Base-by-base conservation (phyloP, 768 basidiomycete species). In the Harrya chromipes region DNA sequence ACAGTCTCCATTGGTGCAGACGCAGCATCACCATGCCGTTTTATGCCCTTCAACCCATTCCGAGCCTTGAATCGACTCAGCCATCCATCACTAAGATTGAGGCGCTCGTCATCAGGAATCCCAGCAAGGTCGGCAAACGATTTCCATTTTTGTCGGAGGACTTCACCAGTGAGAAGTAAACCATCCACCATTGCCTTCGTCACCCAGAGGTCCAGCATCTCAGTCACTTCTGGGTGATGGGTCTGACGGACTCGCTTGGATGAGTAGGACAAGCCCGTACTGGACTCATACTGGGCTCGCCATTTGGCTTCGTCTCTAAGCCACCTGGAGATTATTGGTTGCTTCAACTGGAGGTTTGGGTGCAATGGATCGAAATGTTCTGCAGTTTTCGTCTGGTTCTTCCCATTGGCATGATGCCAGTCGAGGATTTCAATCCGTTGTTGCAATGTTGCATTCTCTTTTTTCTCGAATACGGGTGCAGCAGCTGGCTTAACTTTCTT, bases 161-260 rank as follows among this genome's bases (percentile, higher is more conserved):
- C 31, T 4, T 55, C 64, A 3, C 70, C 68, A 31, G 61, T 74
- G 16, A 76, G 24, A 0, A 60, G n/a, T 24, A 75, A 43, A 0
- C 19, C 6, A 16, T 71, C 59, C 6, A 68, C 70, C 65, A 74
- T 74, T 29, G 69, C 72, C 40, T 70, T 64, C 19, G 51, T 53
- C 4, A 71, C 61, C 72, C 72, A 73, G 3, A 72, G 52, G 2
- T 69, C 52, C 56, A 74, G 44, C 65, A 70, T 70, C 34, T 72
- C 63, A 0, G 58, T 52, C 1, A 74, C 54, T 34, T 72, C 66
- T 8, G 70, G 67, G 38, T 69, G 64, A 29, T 70, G 46, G 6
- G 61, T 69, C 39, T 69, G 67, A n/a, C 47, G 44, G 10, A 44
- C 11, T 10, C 10, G 5, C 21, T 54, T 54, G 31, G 31, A 12